phyloP scores from a whole-genome alignment of 1,139 yeast genomes.

The Candida frijolesensis region DNA sequence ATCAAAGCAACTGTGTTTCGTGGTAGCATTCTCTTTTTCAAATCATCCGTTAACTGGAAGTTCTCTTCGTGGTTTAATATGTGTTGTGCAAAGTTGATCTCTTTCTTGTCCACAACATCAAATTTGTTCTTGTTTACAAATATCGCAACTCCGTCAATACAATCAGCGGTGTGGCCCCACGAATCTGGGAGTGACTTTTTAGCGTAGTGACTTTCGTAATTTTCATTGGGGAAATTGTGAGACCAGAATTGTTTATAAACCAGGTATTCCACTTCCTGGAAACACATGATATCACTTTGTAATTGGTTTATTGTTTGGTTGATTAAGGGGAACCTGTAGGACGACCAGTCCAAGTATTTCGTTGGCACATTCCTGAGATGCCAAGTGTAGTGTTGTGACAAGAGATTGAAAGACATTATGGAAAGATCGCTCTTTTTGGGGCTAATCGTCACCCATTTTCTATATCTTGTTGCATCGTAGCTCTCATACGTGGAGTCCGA shows the following conservation, averaged over 20 bases:
- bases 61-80: conserved; percentile 28
- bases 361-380: conserved; percentile 51
- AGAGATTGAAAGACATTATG: conserved; percentile 52
- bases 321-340: conserved; percentile 46
- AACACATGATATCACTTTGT: conserved; percentile 58
- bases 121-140: conserved; percentile 50
- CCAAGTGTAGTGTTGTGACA: conserved; percentile 62
- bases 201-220: conserved; percentile 48
- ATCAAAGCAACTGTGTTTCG: conserved; percentile 60
- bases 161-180: conserved; percentile 41
- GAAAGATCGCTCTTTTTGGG: conserved; percentile 21
- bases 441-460: conserved; percentile 22
- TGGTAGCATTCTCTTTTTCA: conserved; percentile 37
- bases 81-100: conserved; percentile 45
- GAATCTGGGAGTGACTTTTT: conserved; percentile 52
- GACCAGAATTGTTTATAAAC: conserved; percentile 51
- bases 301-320: conserved; percentile 41
- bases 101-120: conserved; percentile 42
- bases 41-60: conserved; percentile 38
- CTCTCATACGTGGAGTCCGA: conserved; percentile 1
- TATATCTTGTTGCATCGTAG: conserved; percentile 26
- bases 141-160: conserved; percentile 61
- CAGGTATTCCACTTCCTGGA: conserved; percentile 58
- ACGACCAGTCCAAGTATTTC: conserved; percentile 45
- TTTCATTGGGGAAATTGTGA: conserved; percentile 23